Evolutionary conservation across 1,139 yeast genomes (phyloP), one percentile per base, ranked within the genome.

Genomic region (Sugiyamaella xylanicola): DNA sequence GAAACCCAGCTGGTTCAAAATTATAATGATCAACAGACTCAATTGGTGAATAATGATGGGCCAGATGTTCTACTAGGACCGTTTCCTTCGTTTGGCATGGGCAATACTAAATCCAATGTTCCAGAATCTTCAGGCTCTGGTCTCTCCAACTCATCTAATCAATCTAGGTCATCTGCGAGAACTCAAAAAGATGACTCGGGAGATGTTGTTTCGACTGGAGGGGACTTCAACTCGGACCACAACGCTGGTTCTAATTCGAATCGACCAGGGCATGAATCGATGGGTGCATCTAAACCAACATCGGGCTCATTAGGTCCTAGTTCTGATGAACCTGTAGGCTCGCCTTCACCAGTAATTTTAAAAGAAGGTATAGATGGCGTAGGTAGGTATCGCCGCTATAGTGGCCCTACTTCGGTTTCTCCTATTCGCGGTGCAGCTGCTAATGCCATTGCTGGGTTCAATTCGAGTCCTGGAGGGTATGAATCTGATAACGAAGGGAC

Each of bases 381-480:
- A 8, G 35, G 50, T 15, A 35, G 50, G 19, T 46, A 46, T 37
- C 50, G 50, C 20, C 50, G 43, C 7, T 46, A 46, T 36, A 36
- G 43, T 21, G 50, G 43, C n/a, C 50, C 36, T 2, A 19, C 35
- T 16, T 39, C 49, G 16, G 27, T 46, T 11, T 48, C 52, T 41
- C 52, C 52, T n/a, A 48, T 48, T 27, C 45, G 52, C 5, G 52
- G 52, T 13, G 52, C 40, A 7, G 52, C 52, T 8, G 52, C 52
- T 40, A 40, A 40, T 29, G 40, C 46, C 19, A 40, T 48, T 25
- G 52, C 40, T 2, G 47, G 19, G 16, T 48, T 48, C 21, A 40
- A 48, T 27, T 48, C 52, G 5, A 43, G 46, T 21, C 46, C 48
- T 44, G 43, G 27, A 21, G 55, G 48, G 8, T 27, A 45, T 37